Percentiles rank a stretch among this genome's conserved stretches.
These are phyloP conservation scores for Dioszegia aurantiaca DNA, from an alignment of 768 basidiomycete genomes.

Conservation along the genomic window DNA sequence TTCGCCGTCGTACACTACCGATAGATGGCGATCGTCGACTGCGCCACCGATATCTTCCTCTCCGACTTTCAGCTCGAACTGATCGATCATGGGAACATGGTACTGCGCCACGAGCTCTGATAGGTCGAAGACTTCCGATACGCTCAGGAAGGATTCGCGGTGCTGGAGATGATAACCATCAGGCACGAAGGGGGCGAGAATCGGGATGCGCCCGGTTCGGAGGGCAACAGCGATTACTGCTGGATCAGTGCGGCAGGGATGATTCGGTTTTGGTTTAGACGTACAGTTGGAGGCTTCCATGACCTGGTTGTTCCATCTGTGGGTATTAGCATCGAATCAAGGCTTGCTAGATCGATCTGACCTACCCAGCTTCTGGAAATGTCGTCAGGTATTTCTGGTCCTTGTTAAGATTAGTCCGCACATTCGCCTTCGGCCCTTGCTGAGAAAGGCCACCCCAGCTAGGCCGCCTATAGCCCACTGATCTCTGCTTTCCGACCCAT, in stretches of 20 bases:
- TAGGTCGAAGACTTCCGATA: constrained; percentile 16
- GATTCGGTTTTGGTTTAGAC: neutral
- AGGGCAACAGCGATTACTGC: constrained; percentile 14
- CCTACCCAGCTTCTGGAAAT: constrained; percentile 2
- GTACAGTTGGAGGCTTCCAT: constrained; percentile 15
- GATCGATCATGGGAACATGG: constrained; percentile 14
- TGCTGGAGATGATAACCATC: neutral
- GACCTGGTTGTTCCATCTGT: constrained; percentile 17
- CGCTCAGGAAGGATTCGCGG: constrained; percentile 1
- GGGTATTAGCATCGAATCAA: neutral
- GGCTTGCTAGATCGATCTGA: neutral
- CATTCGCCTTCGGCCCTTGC: constrained; percentile 12
- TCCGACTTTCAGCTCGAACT: constrained; percentile 15
- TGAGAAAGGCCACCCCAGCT: constrained; percentile 12
- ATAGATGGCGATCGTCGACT: neutral
- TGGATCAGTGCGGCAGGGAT: neutral
- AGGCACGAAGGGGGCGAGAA: constrained; percentile 14
- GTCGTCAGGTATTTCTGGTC: constrained; percentile 14
- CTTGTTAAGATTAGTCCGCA: constrained; percentile 11
- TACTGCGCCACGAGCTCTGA: neutral
- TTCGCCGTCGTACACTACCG: constrained; percentile 20
- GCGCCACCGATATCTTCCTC: neutral
- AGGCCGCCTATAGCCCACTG: constrained; percentile 3
- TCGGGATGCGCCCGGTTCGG: constrained; percentile 14
- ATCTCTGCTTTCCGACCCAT: neutral